Conservation (phyloP, 2,329 filamentous ascomycete genomes). For the Paecilomyces niveus region DNA sequence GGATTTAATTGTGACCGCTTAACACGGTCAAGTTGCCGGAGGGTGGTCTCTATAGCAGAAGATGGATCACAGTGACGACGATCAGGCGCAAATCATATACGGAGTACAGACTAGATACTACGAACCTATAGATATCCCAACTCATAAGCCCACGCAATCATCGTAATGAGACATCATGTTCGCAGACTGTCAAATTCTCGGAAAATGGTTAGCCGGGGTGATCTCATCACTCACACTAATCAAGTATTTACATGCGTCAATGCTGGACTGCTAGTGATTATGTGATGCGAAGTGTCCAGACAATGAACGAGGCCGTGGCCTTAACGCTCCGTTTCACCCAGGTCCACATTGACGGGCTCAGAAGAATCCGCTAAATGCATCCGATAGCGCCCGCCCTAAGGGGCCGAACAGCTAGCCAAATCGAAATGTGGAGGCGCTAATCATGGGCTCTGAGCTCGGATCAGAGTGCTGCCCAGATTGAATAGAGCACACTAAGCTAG, state of each 20-base stretch:
- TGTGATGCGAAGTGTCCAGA: conserved; percentile 16
- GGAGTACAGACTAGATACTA: neutral
- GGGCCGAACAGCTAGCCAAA: neutral
- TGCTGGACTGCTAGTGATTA: too few relatives aligned
- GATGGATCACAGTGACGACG: neutral
- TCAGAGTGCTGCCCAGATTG: too few relatives aligned
- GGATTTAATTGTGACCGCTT: conserved; percentile 24
- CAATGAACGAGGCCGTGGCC: conserved; percentile 32
- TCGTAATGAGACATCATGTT: too few relatives aligned
- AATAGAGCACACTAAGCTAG: neutral
- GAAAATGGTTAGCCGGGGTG: too few relatives aligned
- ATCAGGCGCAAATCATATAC: neutral
- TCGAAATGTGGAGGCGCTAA: neutral
- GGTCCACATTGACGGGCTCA: conserved; percentile 26
- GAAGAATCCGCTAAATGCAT: neutral
- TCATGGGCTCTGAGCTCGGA: neutral
- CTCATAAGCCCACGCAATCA: too few relatives aligned
- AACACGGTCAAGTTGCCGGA: neutral
- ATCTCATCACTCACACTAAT: too few relatives aligned
- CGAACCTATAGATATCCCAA: too few relatives aligned
- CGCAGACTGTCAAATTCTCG: too few relatives aligned
- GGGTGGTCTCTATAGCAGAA: neutral
- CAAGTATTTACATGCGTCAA: too few relatives aligned
- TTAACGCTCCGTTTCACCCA: conserved; percentile 16
- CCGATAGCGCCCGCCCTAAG: neutral